These are phyloP conservation scores for Phialophora verrucosa DNA, from an alignment of 2,329 filamentous ascomycete species.

Conservation along the genomic window DNA sequence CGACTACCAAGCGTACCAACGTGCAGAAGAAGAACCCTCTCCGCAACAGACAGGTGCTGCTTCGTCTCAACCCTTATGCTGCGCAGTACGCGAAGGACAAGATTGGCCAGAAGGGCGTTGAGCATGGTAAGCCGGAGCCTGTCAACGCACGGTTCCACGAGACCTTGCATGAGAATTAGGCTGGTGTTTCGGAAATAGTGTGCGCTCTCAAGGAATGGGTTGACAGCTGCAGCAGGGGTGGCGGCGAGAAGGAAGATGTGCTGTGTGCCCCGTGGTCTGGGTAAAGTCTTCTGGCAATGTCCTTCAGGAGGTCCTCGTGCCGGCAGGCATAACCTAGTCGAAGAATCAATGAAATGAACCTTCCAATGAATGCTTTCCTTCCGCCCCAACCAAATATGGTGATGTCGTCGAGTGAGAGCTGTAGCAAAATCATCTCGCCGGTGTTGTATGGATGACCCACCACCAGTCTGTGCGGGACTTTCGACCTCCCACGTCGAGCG, in stretches of 20 bases:
- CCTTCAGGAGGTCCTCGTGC: neutral
- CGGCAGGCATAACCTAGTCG: neutral
- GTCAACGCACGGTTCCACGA: constrained; percentile 60
- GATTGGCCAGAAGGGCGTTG: constrained; percentile 72
- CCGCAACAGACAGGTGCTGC: constrained; percentile 96
- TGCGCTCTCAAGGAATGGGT: neutral
- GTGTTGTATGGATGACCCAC: neutral
- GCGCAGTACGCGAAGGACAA: constrained; percentile 86
- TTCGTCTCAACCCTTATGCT: constrained; percentile 98
- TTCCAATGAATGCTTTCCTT: neutral
- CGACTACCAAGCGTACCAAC: constrained; percentile 83
- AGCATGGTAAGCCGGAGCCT: constrained; percentile 65
- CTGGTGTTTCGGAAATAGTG: neutral
- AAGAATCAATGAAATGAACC: neutral
- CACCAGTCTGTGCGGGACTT: neutral
- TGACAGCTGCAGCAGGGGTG: neutral
- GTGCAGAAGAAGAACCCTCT: constrained; percentile 99
- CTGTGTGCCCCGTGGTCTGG: neutral
- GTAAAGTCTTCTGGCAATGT: neutral
- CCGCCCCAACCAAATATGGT: neutral
- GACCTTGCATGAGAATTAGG: constrained; percentile 60
- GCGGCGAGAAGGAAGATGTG: neutral
- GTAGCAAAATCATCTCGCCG: neutral
- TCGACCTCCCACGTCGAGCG: neutral
- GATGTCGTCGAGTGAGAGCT: neutral